A percentile compares a stretch with the other conserved stretches of the same genome.
These are phyloP conservation scores for Cenchrus fungigraminus DNA, from an alignment of 176 grass and related monocot species.

Conservation along the genomic window DNA sequence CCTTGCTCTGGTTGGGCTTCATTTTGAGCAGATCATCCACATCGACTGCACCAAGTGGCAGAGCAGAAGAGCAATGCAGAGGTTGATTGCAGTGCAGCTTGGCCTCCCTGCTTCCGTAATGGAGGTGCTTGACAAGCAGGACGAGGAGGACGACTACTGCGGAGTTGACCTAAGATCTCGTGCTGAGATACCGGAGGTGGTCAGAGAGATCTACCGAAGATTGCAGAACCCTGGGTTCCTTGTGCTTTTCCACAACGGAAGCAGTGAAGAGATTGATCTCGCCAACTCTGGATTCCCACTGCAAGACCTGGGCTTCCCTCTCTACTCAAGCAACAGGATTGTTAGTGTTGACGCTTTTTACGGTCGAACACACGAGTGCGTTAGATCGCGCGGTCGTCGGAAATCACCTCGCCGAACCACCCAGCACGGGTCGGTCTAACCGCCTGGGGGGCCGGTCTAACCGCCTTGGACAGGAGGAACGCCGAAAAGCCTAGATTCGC, in stretches of 20 bases:
- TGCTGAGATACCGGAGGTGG: background rate
- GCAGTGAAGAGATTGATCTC: background rate
- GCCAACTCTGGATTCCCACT: background rate
- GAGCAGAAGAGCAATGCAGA: conserved; percentile 9
- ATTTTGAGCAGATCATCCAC: conserved; percentile 2
- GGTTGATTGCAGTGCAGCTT: background rate
- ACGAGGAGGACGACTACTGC: background rate
- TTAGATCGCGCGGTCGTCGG: no score
- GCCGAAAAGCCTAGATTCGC: no score
- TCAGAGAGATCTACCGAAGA: accelerated
- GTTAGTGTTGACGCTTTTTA: no score
- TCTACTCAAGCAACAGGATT: background rate
- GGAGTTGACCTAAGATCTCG: background rate
- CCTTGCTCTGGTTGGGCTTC: background rate
- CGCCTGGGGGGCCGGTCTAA: no score
- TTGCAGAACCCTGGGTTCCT: background rate
- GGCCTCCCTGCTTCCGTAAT: background rate
- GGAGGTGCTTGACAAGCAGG: background rate
- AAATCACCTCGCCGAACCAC: no score
- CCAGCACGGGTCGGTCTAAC: no score
- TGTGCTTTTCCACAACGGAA: conserved; percentile 17
- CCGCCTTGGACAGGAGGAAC: no score
- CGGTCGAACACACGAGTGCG: no score
- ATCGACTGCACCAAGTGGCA: conserved; percentile 12
- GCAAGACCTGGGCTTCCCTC: background rate